Percentiles rank a stretch among this genome's conserved stretches.
These are phyloP conservation scores for Leucocoprinus sp. DNA, from an alignment of 768 basidiomycete genomes.

Conservation along the genomic window DNA sequence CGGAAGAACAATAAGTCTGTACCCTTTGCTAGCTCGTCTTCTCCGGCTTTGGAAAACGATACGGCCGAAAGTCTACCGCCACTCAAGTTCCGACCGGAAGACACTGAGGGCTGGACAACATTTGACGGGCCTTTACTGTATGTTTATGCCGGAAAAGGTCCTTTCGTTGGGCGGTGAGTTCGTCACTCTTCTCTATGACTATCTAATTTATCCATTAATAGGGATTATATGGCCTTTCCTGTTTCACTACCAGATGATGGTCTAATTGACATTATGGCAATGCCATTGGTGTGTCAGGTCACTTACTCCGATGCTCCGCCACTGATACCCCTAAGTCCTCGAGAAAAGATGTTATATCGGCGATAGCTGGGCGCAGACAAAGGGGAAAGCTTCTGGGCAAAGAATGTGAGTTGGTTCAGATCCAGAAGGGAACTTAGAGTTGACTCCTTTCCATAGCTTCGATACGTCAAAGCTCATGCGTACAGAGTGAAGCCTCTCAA, in stretches of 20 bases:
- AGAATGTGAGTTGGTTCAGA: constrained; percentile 33
- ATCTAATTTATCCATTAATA: constrained; percentile 16
- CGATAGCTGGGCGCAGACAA: constrained; percentile 53
- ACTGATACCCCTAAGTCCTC: constrained; percentile 27
- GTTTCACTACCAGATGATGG: constrained; percentile 76
- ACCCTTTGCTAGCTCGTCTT: constrained; percentile 3
- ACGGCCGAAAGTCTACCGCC: constrained; percentile 31
- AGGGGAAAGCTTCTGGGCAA: constrained; percentile 57
- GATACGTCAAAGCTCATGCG: constrained; percentile 66
- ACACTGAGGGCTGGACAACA: constrained; percentile 59
- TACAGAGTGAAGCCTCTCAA: constrained; percentile 62
- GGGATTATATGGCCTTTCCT: constrained; percentile 78
- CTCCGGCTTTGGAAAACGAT: constrained; percentile 11
- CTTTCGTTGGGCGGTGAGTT: constrained; percentile 57
- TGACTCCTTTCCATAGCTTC: constrained; percentile 34
- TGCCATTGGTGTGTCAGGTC: constrained; percentile 44
- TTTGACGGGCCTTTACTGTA: constrained; percentile 63
- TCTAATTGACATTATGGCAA: constrained; percentile 60
- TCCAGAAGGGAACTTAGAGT: background rate
- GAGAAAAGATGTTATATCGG: constrained; percentile 41
- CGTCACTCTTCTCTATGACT: background rate
- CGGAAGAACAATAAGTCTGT: constrained; percentile 25
- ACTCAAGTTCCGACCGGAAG: constrained; percentile 32
- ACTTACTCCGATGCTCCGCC: background rate
- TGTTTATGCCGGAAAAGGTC: constrained; percentile 72